Percentiles rank a stretch among this genome's conserved stretches.
phyloP scores from a whole-genome alignment of 371 early-diverging fungal genomes.

The Lichtheimia ramosa region DNA sequence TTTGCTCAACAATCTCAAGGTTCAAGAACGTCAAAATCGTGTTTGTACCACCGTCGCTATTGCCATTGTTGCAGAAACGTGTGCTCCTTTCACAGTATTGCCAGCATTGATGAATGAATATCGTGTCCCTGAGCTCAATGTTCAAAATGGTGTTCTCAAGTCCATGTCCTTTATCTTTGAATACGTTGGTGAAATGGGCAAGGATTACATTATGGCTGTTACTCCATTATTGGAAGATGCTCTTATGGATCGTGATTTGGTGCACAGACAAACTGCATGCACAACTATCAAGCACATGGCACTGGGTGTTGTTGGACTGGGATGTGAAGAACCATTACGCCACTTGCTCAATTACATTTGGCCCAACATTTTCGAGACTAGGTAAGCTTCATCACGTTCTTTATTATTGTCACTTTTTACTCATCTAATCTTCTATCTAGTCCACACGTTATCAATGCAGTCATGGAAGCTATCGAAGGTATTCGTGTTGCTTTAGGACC shows the following conservation, averaged over 20 bases:
- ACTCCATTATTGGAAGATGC: slow-evolving; percentile 97
- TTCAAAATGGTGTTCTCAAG: slow-evolving; percentile 97
- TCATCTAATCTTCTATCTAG: slow-evolving; percentile 20
- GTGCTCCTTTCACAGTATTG: slow-evolving; percentile 96
- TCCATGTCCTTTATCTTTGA: slow-evolving; percentile 95
- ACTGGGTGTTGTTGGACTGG: slow-evolving; percentile 87
- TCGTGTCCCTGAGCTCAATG: slow-evolving; percentile 96
- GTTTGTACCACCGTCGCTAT: slow-evolving; percentile 98
- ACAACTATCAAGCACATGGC: slow-evolving; percentile 92
- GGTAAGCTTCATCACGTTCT: slow-evolving; percentile 15
- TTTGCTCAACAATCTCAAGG: slow-evolving; percentile 94
- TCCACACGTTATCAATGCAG: slow-evolving; percentile 96
- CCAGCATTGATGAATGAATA: slow-evolving; percentile 99
- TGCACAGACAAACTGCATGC: slow-evolving; percentile 96
- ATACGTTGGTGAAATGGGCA: slow-evolving; percentile 96
- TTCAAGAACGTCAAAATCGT: slow-evolving; percentile 97
- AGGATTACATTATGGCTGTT: slow-evolving; percentile 94
- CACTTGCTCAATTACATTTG: slow-evolving; percentile 96
- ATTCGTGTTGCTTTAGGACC: slow-evolving; percentile 91
- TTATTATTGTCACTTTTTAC: slow-evolving; percentile 18
- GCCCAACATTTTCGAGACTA: slow-evolving; percentile 98
- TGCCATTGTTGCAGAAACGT: slow-evolving; percentile 88
- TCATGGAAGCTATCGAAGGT: slow-evolving; percentile 96
- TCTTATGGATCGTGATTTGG: slow-evolving; percentile 95
- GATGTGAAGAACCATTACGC: slow-evolving; percentile 90